Conservation (phyloP, 108 stramenopile genomes). For the Epithemia pelagica region DNA sequence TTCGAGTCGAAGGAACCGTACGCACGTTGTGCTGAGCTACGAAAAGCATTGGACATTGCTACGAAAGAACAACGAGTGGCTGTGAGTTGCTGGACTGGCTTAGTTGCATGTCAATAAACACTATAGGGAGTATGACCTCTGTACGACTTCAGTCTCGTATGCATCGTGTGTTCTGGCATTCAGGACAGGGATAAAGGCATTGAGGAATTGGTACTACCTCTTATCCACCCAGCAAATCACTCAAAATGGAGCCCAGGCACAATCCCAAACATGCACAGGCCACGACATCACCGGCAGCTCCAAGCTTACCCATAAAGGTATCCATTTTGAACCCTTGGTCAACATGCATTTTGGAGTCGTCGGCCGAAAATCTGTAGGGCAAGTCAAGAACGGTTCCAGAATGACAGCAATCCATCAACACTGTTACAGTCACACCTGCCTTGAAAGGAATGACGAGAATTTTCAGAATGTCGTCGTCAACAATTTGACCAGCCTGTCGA, state of each 20-base stretch:
- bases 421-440: constrained; percentile 70
- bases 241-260: constrained; percentile 7
- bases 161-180: too few species aligned
- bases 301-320: constrained; percentile 14
- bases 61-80: too few species aligned
- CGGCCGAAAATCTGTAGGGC: constrained; percentile 71
- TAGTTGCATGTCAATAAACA: too few species aligned
- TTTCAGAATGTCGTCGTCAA: constrained; percentile 79
- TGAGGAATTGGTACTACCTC: too few species aligned
- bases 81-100: too few species aligned
- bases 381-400: constrained; percentile 76
- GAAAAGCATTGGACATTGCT: too few species aligned
- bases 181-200: too few species aligned
- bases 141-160: too few species aligned
- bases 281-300: not conserved
- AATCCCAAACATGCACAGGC: not conserved
- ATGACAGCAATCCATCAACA: constrained; percentile 77
- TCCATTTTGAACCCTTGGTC: constrained; percentile 28
- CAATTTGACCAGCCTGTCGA: constrained; percentile 70
- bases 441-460: constrained; percentile 68
- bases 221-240: constrained; percentile 1
- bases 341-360: constrained; percentile 35
- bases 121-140: too few species aligned
- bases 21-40: too few species aligned
- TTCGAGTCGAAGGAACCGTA: too few species aligned